Evolutionary conservation across 768 basidiomycete species (phyloP).

Genomic region (Cyclocybe cylindracea): DNA sequence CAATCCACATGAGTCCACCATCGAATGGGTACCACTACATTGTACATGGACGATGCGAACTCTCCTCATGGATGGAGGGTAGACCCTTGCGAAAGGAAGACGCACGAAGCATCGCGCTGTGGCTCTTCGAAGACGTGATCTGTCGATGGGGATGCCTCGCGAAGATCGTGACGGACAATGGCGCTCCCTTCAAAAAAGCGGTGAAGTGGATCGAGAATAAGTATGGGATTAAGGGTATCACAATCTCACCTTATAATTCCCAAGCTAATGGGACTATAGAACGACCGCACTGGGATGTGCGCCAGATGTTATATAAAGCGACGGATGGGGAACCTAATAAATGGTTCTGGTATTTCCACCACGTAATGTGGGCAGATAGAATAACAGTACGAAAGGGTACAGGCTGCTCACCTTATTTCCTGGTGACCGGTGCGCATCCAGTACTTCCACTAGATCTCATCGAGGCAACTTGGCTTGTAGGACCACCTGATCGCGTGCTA

Average conservation of each 20-base stretch:
- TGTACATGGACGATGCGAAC: conserved; percentile 31
- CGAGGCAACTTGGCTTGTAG: conserved; percentile 27
- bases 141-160: conserved; percentile 32
- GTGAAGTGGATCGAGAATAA: not conserved
- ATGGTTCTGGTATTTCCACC: conserved; percentile 29
- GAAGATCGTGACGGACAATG: conserved; percentile 37
- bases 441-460: conserved; percentile 25
- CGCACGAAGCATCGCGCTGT: conserved; percentile 22
- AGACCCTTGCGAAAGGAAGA: conserved; percentile 19
- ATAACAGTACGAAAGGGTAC: conserved; percentile 21
- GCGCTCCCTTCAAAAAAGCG: not conserved
- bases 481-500: conserved; percentile 13
- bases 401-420: conserved; percentile 31
- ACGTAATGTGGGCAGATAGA: conserved; percentile 35
- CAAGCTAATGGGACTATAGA: conserved; percentile 3
- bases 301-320: conserved; percentile 19
- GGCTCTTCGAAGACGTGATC: conserved; percentile 25
- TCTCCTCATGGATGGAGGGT: conserved; percentile 16
- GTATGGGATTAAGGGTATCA: not conserved
- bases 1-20: conserved; percentile 35
- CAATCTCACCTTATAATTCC: not conserved
- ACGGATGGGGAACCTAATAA: conserved; percentile 21
- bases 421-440: conserved; percentile 32
- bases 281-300: conserved; percentile 16
- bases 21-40: conserved; percentile 31